Evolutionary conservation across 2,329 filamentous ascomycete genomes (phyloP).

Genomic region (Alternaria sp.): DNA sequence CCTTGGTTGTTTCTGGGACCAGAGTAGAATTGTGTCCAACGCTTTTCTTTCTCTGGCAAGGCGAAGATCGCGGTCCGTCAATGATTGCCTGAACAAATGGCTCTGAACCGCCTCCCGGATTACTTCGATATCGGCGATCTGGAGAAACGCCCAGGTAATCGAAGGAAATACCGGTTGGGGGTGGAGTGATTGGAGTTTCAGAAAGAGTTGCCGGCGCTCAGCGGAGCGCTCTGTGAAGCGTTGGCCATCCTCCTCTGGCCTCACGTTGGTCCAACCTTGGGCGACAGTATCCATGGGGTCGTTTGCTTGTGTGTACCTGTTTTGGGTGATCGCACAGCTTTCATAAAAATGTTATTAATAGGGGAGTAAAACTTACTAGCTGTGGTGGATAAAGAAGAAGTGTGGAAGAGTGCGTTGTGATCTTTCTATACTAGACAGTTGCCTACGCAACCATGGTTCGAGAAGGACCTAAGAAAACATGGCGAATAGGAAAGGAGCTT

Average conservation of each 20-base stretch:
- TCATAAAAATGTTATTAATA: neutral
- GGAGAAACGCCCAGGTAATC: constrained; percentile 16
- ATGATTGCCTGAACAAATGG: neutral
- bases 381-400: neutral
- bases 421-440: neutral
- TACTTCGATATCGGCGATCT: constrained; percentile 10
- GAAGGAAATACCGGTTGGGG: neutral
- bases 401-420: neutral
- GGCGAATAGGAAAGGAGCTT: neutral
- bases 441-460: neutral
- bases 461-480: neutral
- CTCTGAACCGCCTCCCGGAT: constrained; percentile 2
- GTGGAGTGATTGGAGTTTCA: neutral
- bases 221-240: neutral
- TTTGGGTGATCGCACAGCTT: neutral
- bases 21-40: constrained; percentile 5
- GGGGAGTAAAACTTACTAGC: neutral
- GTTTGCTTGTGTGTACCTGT: neutral
- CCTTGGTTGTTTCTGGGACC: neutral
- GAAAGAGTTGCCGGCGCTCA: no score
- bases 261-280: neutral
- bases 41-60: neutral
- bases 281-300: neutral
- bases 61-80: neutral
- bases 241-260: neutral